These are phyloP conservation scores for Camillea tinctor DNA, from an alignment of 2,329 filamentous ascomycete species.

Conservation along the genomic window DNA sequence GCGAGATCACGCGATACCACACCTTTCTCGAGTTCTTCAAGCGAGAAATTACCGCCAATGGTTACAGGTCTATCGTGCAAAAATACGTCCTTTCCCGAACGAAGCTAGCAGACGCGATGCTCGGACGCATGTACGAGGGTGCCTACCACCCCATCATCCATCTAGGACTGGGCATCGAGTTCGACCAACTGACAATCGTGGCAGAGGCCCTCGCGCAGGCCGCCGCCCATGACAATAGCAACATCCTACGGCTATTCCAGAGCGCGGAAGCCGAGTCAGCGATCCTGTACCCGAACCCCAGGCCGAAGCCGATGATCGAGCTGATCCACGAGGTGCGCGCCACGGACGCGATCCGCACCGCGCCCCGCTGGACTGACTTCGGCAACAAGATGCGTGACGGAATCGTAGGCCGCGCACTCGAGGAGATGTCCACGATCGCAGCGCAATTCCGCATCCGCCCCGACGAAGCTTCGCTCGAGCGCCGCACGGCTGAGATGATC, in stretches of 20 bases:
- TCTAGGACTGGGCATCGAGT: constrained; percentile 67
- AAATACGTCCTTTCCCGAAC: constrained; percentile 60
- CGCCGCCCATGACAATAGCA: constrained; percentile 50
- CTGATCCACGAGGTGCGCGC: constrained; percentile 26
- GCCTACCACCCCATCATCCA: constrained; percentile 68
- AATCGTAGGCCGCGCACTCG: constrained; percentile 52
- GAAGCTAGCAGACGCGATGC: constrained; percentile 55
- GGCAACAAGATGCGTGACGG: constrained; percentile 58
- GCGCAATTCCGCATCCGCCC: constrained; percentile 46
- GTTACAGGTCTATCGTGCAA: constrained; percentile 54
- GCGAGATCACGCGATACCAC: constrained; percentile 41
- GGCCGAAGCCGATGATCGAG: constrained; percentile 12
- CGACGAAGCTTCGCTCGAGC: constrained; percentile 41
- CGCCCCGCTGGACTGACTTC: constrained; percentile 37
- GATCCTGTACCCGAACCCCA: neutral
- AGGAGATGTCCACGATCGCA: constrained; percentile 56
- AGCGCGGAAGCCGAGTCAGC: constrained; percentile 10
- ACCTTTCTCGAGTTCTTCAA: constrained; percentile 65
- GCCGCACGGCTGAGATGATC: constrained; percentile 28
- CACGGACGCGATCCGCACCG: constrained; percentile 50
- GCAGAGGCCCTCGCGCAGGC: constrained; percentile 66
- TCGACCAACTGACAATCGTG: constrained; percentile 63
- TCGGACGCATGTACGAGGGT: constrained; percentile 49
- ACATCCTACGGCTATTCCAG: constrained; percentile 47
- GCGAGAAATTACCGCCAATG: constrained; percentile 55